These are phyloP conservation scores for Alternaria arborescens DNA, from an alignment of 2,329 filamentous ascomycete species.

Conservation along the genomic window DNA sequence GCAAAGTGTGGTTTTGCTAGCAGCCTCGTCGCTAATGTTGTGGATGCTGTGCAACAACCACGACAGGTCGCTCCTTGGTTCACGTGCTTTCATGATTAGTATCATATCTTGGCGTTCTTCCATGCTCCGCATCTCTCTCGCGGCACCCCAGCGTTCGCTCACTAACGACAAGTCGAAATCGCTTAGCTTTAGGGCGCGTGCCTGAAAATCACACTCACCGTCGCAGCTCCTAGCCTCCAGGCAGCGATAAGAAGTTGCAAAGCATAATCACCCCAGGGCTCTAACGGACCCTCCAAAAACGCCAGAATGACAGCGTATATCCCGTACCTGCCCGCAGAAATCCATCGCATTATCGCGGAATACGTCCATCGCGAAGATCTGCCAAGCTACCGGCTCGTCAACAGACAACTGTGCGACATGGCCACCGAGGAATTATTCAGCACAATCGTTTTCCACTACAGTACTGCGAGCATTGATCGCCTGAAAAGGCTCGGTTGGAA, in stretches of 20 bases:
- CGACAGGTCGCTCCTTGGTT: not conserved
- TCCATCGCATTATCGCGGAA: constrained; percentile 19
- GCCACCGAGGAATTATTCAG: constrained; percentile 18
- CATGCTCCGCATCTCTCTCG: not conserved
- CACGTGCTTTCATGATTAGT: constrained; percentile 13
- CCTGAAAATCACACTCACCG: not conserved
- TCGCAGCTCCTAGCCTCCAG: not conserved
- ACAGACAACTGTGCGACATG: constrained; percentile 7
- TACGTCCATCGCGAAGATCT: constrained; percentile 17
- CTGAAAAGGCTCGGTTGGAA: constrained; percentile 10
- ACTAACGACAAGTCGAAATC: not conserved
- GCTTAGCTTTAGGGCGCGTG: not conserved
- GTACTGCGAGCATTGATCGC: constrained; percentile 14
- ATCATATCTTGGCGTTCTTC: not conserved
- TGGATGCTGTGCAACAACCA: not conserved
- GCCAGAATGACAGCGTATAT: not conserved
- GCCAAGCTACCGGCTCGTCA: constrained; percentile 22
- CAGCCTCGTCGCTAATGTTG: not conserved
- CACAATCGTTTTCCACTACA: constrained; percentile 21
- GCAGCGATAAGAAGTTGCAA: not conserved
- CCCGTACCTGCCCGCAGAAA: constrained; percentile 23
- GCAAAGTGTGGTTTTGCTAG: not conserved
- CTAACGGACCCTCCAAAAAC: not conserved
- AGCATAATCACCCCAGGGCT: not conserved
- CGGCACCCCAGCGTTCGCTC: not conserved